Conservation (phyloP, 257 asterid genomes). For the Linaria vulgaris region DNA sequence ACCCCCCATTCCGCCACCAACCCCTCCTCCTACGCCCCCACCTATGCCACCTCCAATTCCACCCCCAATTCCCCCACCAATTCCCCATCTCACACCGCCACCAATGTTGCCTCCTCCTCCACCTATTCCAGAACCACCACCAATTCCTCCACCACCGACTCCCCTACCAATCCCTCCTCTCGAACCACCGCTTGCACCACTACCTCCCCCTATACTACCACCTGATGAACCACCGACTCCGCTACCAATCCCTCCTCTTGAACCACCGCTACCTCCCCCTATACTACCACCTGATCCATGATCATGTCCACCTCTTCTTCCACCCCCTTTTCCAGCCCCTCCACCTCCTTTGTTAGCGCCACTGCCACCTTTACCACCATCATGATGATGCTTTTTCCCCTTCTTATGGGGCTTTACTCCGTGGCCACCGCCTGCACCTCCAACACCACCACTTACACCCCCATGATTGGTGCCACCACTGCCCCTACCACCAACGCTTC, state of each 20-base stretch:
- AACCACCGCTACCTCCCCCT: neutral
- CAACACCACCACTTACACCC: neutral
- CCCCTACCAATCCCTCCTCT: slow-evolving; percentile 25
- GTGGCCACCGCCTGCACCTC: slow-evolving; percentile 22
- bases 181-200: slow-evolving; percentile 6
- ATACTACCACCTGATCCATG: slow-evolving; percentile 9
- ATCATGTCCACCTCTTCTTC: too few relatives aligned
- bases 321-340: slow-evolving; percentile 6
- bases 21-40: slow-evolving; percentile 13
- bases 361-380: slow-evolving; percentile 27
- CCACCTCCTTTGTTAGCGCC: slow-evolving; percentile 8
- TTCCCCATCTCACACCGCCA: slow-evolving; percentile 17
- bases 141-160: slow-evolving; percentile 22
- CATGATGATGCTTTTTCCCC: slow-evolving; percentile 16
- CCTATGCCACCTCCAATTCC: slow-evolving; percentile 11
- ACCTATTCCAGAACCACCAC: neutral
- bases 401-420: slow-evolving; percentile 25
- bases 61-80: slow-evolving; percentile 21
- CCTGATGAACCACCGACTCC: slow-evolving; percentile 9
- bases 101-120: slow-evolving; percentile 17
- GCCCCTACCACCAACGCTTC: slow-evolving; percentile 15
- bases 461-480: slow-evolving; percentile 19
- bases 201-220: slow-evolving; percentile 24
- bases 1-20: slow-evolving; percentile 19
- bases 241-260: slow-evolving; percentile 21